phyloP scores from a whole-genome alignment of 768 basidiomycete species.

The Cystobasidium tubakii region DNA sequence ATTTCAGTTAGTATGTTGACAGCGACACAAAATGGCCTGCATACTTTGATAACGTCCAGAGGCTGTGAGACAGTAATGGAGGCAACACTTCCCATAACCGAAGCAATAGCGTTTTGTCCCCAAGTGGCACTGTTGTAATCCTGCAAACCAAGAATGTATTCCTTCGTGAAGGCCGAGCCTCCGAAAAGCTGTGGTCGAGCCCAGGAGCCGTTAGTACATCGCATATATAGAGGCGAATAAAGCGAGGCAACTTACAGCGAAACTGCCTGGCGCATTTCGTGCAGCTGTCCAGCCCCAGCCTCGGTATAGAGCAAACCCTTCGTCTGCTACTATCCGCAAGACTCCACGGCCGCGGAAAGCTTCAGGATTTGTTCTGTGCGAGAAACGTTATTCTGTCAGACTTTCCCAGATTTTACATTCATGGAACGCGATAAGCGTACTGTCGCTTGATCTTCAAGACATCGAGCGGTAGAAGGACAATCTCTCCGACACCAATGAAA shows the following conservation, averaged over 20 bases:
- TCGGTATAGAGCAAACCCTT: slow-evolving; percentile 84
- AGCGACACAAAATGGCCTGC: not conserved
- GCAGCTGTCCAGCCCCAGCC: slow-evolving; percentile 98
- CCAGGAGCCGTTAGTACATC: not conserved
- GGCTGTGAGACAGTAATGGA: slow-evolving; percentile 95
- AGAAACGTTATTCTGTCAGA: no score
- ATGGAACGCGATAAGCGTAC: slow-evolving; percentile 50
- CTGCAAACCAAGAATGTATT: slow-evolving; percentile 76
- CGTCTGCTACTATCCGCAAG: slow-evolving; percentile 80
- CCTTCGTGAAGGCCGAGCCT: slow-evolving; percentile 88
- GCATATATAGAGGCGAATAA: not conserved
- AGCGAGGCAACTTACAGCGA: slow-evolving; percentile 62
- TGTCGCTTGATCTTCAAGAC: slow-evolving; percentile 98
- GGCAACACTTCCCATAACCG: slow-evolving; percentile 84
- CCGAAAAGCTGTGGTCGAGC: slow-evolving; percentile 72
- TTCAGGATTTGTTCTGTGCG: slow-evolving; percentile 67
- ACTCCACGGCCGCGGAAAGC: slow-evolving; percentile 92
- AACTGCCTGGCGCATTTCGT: slow-evolving; percentile 89
- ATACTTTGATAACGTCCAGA: slow-evolving; percentile 78
- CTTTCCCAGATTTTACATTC: not conserved
- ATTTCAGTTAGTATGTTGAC: not conserved
- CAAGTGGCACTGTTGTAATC: slow-evolving; percentile 96
- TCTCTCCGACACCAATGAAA: slow-evolving; percentile 82
- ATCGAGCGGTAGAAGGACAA: slow-evolving; percentile 93
- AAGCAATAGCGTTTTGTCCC: slow-evolving; percentile 94